Percentiles rank a stretch among this genome's conserved stretches.
Conservation (phyloP, 768 basidiomycete genomes). For the Pisolithus microcarpus region DNA sequence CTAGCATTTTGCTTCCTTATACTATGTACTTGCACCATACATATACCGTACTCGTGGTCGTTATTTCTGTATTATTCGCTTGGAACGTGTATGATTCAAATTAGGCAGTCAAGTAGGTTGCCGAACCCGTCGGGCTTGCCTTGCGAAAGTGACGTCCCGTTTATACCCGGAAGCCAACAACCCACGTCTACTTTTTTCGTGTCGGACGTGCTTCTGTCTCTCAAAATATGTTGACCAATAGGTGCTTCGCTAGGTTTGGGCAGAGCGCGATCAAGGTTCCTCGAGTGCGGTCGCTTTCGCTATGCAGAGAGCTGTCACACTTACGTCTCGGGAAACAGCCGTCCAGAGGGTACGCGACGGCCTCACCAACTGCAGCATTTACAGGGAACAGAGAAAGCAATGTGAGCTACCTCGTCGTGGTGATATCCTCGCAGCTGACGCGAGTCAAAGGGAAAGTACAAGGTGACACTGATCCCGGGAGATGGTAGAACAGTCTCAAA, state of each 20-base stretch:
- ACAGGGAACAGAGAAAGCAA: constrained; percentile 83
- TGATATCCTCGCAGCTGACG: constrained; percentile 1
- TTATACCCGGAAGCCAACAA: constrained; percentile 12
- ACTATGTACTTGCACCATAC: background rate
- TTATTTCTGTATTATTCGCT: too few relatives aligned
- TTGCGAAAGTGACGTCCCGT: constrained; percentile 11
- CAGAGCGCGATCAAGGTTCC: constrained; percentile 43
- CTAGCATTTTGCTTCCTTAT: constrained; percentile 1
- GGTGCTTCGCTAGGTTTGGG: constrained; percentile 49
- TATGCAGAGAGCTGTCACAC: constrained; percentile 1
- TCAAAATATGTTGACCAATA: constrained; percentile 51
- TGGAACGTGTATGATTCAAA: background rate
- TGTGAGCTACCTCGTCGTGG: constrained; percentile 43
- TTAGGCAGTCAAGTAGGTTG: background rate
- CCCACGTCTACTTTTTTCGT: constrained; percentile 10
- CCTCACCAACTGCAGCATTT: constrained; percentile 81
- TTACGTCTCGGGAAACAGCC: constrained; percentile 31
- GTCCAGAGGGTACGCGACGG: constrained; percentile 57
- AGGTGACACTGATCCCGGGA: constrained; percentile 93
- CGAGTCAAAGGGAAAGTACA: constrained; percentile 78
- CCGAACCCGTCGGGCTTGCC: background rate
- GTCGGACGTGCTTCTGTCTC: constrained; percentile 14
- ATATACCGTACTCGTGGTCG: background rate
- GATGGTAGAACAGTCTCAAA: constrained; percentile 56
- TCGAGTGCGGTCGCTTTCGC: constrained; percentile 34